phyloP scores from a whole-genome alignment of 2,329 filamentous ascomycete genomes.

The Metarhizium guizhouense region DNA sequence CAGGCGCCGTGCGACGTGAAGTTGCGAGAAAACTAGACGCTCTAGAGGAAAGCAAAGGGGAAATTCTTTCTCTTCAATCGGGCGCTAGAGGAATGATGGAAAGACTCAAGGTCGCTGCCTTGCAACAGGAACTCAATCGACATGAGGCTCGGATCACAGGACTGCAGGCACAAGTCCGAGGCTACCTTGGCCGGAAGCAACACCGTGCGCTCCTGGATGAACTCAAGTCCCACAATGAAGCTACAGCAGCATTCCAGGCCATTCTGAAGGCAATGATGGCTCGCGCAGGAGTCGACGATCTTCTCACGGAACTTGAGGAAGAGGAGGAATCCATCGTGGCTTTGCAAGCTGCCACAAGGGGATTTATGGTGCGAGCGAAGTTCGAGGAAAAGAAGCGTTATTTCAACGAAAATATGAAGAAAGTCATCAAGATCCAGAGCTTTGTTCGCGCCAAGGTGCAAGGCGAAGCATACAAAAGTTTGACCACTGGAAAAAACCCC shows the following conservation, averaged over 20 bases:
- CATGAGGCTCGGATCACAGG: constrained; percentile 47
- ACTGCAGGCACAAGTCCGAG: constrained; percentile 60
- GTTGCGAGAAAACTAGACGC: constrained; percentile 38
- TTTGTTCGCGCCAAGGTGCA: constrained; percentile 92
- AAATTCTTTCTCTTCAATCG: constrained; percentile 46
- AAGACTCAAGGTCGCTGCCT: constrained; percentile 38
- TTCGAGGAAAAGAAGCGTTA: constrained; percentile 82
- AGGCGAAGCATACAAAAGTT: constrained; percentile 94
- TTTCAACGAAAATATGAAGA: constrained; percentile 96
- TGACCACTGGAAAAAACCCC: constrained; percentile 93
- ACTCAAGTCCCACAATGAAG: constrained; percentile 58
- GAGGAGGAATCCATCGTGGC: constrained; percentile 70
- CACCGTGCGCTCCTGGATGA: constrained; percentile 57
- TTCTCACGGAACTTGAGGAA: constrained; percentile 70
- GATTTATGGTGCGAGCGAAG: constrained; percentile 59
- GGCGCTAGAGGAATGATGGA: constrained; percentile 52
- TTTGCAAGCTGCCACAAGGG: constrained; percentile 67
- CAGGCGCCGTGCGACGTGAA: constrained; percentile 43
- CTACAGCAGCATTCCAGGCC: constrained; percentile 64
- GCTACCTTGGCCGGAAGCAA: constrained; percentile 52
- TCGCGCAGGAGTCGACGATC: constrained; percentile 61
- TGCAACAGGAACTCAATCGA: constrained; percentile 46
- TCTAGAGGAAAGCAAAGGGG: constrained; percentile 35
- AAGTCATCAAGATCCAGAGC: constrained; percentile 97
- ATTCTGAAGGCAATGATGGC: constrained; percentile 71